A percentile compares a stretch with the other conserved stretches of the same genome.
phyloP scores from a whole-genome alignment of 352 stramenopile genomes.

The Thalassiosira mediterranea region DNA sequence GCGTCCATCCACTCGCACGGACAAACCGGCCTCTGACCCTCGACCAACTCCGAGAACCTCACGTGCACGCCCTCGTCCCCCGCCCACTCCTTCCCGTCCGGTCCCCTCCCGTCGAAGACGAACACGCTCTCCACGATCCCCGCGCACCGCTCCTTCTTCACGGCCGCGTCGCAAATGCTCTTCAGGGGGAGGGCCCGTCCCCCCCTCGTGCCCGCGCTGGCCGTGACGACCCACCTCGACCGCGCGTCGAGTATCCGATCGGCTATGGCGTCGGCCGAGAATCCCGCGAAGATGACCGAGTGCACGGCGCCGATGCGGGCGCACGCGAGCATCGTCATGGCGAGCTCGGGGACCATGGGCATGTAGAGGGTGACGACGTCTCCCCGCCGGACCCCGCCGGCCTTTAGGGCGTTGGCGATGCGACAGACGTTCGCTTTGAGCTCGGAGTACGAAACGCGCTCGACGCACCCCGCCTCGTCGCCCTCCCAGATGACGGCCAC shows the following conservation, averaged over 20 bases:
- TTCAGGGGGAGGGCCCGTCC: constrained; percentile 92
- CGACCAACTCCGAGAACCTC: constrained; percentile 90
- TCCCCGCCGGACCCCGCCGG: constrained; percentile 86
- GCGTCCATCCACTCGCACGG: constrained; percentile 92
- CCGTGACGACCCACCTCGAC: constrained; percentile 92
- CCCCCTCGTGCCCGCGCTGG: constrained; percentile 91
- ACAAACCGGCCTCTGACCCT: constrained; percentile 89
- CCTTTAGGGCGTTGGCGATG: constrained; percentile 94
- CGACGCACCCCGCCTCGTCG: constrained; percentile 91
- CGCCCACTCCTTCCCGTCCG: constrained; percentile 63
- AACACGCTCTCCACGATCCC: constrained; percentile 92
- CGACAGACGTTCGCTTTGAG: constrained; percentile 89
- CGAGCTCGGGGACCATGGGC: constrained; percentile 97
- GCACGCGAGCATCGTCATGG: constrained; percentile 97
- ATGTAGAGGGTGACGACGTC: constrained; percentile 98
- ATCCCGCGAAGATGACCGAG: constrained; percentile 96
- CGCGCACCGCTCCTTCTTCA: constrained; percentile 81
- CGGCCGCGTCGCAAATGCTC: constrained; percentile 91
- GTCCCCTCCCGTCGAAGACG: constrained; percentile 87
- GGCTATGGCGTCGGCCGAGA: constrained; percentile 91
- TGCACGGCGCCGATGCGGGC: constrained; percentile 95
- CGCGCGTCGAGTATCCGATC: constrained; percentile 92
- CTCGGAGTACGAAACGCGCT: constrained; percentile 90
- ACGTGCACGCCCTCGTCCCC: constrained; percentile 86
- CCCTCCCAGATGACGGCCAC: constrained; percentile 95